Evolutionary conservation across 2,329 filamentous ascomycete genomes (phyloP), one percentile per base, ranked within the genome.

Genomic region (Thermochaetoides dissita): DNA sequence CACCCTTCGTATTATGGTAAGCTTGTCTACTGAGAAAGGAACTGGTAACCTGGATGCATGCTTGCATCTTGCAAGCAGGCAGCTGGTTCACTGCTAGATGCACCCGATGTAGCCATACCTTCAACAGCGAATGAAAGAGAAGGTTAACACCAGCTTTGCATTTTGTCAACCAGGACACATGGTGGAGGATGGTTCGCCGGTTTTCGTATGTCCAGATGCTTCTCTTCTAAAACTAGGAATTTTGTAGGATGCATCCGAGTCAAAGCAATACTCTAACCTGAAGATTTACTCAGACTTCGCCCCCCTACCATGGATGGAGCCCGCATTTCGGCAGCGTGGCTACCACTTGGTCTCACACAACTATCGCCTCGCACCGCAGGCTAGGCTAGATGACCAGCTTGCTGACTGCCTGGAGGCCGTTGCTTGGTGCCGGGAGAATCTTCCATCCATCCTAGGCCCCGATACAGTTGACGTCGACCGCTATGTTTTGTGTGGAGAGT

Each of bases 301-400:
- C 5, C 49, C 49, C 2, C 39, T 46, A 33, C 45, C 46, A 3
- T 52, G 50, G 50, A 38, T 53, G 38, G 24, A 17, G 3, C 45
- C 48, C n/a, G 51, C 45, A 34, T 49, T 53, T 33, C 46, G 46
- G 10, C 17, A 40, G 12, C 46, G 46, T 8, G 49, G 48, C 11
- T 52, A 52, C 37, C 51, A 53, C 39, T 35, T 53, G 9, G 39
- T 53, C 11, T 48, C 50, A 6, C 50, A 50, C 50, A 53, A 47
- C 42, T 53, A 53, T 43, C 49, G 51, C 7, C 48, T 53, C 2
- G 49, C 43, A 3, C 51, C 51, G 7, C 51, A 53, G 36, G 50
- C 45, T 3, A 40, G 46, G 0, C 31, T 49, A 4, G 49, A 50
- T 17, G 45, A 51, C 7, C 50, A 53, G 37, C 40, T 53, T 3